Evolutionary conservation across 75 land plant genomes (phyloP).

Genomic region (Isoetes taiwanensis): DNA sequence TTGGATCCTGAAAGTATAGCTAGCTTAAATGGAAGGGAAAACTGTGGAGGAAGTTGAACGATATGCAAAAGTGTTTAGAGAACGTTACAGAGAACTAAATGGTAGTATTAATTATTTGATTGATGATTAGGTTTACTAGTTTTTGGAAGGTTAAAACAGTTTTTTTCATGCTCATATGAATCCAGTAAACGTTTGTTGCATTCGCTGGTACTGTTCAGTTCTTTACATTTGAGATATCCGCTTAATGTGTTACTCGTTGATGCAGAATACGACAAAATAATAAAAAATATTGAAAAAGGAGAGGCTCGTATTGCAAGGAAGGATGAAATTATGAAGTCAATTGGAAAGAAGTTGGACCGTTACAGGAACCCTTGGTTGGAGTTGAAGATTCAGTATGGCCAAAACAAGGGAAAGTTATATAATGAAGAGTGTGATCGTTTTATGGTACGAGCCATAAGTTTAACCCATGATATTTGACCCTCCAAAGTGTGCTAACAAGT

Average conservation of each 20-base stretch:
- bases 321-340: conserved; percentile 1
- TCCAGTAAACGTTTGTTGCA: too few species aligned
- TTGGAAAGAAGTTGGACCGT: conserved; percentile 1
- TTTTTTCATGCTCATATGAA: too few species aligned
- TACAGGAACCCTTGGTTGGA: conserved; percentile 2
- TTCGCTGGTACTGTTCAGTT: neutral
- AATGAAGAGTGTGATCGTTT: conserved; percentile 5
- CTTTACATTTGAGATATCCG: neutral
- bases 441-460: neutral
- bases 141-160: too few species aligned
- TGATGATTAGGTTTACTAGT: too few species aligned
- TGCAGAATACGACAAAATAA: neutral
- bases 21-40: conserved; percentile 7
- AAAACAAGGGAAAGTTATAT: conserved; percentile 3
- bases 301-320: conserved; percentile 3
- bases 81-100: conserved; percentile 4
- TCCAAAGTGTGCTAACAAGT: neutral
- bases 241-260: too few species aligned
- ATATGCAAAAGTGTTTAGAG: neutral
- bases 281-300: neutral
- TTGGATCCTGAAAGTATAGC: neutral
- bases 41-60: conserved; percentile 1
- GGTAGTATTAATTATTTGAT: neutral
- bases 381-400: conserved; percentile 4
- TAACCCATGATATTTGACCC: neutral